Conservation (phyloP, 345 rosid genomes). For the Eucalyptus marginata region DNA sequence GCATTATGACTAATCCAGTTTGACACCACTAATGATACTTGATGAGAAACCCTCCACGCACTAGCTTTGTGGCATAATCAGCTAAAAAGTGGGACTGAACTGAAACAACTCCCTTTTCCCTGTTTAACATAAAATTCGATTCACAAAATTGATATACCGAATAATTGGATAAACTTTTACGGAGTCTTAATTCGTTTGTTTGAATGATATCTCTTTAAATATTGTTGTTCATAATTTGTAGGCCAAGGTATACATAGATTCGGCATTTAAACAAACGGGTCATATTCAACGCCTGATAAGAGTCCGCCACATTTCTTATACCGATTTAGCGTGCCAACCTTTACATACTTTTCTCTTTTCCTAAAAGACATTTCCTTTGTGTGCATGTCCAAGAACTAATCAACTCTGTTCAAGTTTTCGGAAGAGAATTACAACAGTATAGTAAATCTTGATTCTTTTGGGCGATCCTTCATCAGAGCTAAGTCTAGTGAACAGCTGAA, state of each 20-base stretch:
- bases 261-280: fast-evolving
- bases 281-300: fast-evolving
- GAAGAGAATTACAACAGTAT: background rate
- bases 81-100: background rate
- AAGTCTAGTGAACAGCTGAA: background rate
- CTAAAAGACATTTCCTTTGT: background rate
- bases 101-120: background rate
- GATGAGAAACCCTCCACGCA: background rate
- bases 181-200: background rate
- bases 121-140: background rate
- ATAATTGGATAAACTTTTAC: background rate
- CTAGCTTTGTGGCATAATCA: background rate
- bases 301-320: background rate
- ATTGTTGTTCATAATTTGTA: background rate
- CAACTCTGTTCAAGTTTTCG: background rate
- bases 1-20: background rate
- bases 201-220: background rate
- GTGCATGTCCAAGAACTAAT: background rate
- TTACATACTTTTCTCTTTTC: background rate
- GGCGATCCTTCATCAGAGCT: background rate
- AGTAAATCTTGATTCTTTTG: background rate
- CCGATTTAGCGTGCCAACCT: background rate
- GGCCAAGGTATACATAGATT: background rate
- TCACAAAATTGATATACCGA: background rate
- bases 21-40: background rate